Conservation (phyloP, 306 rosid species). For the Prunus salicina region DNA sequence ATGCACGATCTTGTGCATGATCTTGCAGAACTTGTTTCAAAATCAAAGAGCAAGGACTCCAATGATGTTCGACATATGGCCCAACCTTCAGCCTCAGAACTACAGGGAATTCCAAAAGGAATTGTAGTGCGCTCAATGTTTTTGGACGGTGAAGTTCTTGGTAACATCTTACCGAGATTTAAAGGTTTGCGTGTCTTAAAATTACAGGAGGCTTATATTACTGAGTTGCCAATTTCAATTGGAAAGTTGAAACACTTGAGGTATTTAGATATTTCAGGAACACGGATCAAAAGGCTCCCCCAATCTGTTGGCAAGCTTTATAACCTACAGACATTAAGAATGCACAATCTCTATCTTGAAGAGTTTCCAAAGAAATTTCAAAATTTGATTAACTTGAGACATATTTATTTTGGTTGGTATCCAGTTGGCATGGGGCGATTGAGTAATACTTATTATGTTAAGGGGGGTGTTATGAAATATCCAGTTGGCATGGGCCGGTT, state of each 20-base stretch:
- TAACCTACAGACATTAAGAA: not conserved
- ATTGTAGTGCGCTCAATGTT: not conserved
- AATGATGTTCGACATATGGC: not conserved
- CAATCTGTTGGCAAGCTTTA: not conserved
- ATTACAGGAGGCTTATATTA: not conserved
- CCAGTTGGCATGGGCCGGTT: not conserved
- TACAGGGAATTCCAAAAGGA: not conserved
- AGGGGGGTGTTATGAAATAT: too few species aligned
- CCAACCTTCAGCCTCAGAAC: not conserved
- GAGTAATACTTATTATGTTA: not conserved
- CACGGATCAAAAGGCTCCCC: not conserved
- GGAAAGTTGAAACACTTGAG: not conserved
- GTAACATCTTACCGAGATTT: not conserved
- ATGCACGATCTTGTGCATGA: not conserved
- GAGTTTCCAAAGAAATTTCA: not conserved
- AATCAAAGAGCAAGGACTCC: not conserved
- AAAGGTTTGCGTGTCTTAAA: conserved; percentile 2
- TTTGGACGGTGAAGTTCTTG: not conserved
- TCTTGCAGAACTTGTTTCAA: not conserved
- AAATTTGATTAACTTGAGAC: not conserved
- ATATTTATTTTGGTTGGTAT: not conserved
- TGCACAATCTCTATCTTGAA: rapidly evolving
- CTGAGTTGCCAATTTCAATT: not conserved
- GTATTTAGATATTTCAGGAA: conserved; percentile 1
- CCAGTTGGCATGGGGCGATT: too few species aligned